Evolutionary conservation across 495 filamentous ascomycete genomes (phyloP), one percentile per base, ranked within the genome.

Genomic region (Pyrenopolyporus hunteri): DNA sequence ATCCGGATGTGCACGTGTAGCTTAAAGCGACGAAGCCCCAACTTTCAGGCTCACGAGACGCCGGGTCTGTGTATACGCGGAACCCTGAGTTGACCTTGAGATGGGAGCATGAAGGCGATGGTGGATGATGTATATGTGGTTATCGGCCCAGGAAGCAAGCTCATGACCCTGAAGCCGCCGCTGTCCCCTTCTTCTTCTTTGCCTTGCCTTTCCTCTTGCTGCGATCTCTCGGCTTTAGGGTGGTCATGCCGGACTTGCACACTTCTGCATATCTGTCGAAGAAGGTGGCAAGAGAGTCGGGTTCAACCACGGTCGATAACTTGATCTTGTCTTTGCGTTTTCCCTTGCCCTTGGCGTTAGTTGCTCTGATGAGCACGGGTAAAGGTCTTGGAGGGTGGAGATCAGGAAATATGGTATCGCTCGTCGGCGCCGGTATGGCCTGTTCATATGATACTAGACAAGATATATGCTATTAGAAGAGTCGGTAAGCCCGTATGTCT

Each of bases 181-280:
- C 66, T 17, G 56, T 78, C 67, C 85, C 86, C 77, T 83, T 85
- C 77, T 85, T 90, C 73, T 84, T 89, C 83, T 89, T 91, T 45
- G 80, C 80, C 76, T 89, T 90, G 56, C 85, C 86, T 80, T 93
- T 97, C 69, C 82, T 80, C 78, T 87, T 91, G 59, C 84, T 91
- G 64, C 91, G 81, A 80, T 97, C 92, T 50, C 93, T 78, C 78
- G 95, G 97, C 89, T 97, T 98, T 79, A 98, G 66, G 22, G 83
- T 79, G 1, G 63, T 59, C 93, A 97, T 98, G 13, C 92, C 91
- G 0, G 80, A 74, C 77, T 94, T 97, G 73, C 92, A 96, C 5
- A 91, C 81, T 64, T 98, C 95, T n/a, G 92, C 92, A 74, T 98
- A 98, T 33, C 84, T 82, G 11, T 78, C 78, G 73, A 89, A 98